These are phyloP conservation scores for Penicillium freii DNA, from an alignment of 2,329 filamentous ascomycete species.

Conservation along the genomic window DNA sequence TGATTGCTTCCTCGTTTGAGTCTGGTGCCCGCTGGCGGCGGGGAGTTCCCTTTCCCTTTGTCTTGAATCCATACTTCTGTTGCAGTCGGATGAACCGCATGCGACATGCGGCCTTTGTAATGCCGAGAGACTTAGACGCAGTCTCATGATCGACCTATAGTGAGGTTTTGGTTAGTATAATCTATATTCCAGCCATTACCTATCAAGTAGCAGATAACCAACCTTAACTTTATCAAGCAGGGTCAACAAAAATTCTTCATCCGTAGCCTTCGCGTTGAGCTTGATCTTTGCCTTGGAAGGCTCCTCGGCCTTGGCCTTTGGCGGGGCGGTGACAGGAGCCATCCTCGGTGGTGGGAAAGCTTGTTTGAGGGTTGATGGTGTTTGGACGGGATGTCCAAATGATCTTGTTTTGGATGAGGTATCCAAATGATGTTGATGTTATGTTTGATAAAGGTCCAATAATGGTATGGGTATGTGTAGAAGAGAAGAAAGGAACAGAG, in stretches of 20 bases:
- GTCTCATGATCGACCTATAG: background rate
- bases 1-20: background rate
- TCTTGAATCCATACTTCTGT: accelerated
- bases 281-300: no score
- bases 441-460: no score
- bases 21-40: background rate
- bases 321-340: no score
- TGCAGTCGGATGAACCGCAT: background rate
- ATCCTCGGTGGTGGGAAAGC: no score
- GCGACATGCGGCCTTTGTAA: background rate
- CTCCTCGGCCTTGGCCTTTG: no score
- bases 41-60: accelerated
- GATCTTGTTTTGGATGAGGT: no score
- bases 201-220: background rate
- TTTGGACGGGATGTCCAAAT: no score
- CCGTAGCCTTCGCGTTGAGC: no score
- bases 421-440: no score
- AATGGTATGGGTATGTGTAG: background rate
- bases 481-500: background rate
- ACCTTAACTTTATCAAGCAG: accelerated
- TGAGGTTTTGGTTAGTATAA: background rate
- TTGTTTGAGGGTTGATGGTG: no score
- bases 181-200: background rate
- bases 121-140: accelerated
- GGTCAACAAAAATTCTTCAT: background rate